Evolutionary conservation across 2,329 filamentous ascomycete species (phyloP).

Genomic region (Aurifilum marmelostoma): DNA sequence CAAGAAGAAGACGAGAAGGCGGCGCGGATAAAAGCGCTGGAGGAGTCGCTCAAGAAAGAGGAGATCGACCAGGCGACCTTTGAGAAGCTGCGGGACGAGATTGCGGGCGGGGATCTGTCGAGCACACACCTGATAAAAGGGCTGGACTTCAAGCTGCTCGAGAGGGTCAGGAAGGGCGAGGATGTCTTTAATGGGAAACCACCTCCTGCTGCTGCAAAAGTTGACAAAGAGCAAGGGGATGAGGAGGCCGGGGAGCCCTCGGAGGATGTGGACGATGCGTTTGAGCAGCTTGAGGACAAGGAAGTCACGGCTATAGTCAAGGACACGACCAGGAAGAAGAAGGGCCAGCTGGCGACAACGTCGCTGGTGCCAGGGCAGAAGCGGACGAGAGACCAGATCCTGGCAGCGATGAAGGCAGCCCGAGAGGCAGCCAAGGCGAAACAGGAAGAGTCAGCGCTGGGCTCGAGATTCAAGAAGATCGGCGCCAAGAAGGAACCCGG

Average conservation of each 20-base stretch:
- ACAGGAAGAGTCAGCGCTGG: conserved; percentile 54
- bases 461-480: conserved; percentile 67
- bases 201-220: conserved; percentile 33
- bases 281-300: conserved; percentile 60
- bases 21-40: conserved; percentile 73
- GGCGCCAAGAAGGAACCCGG: conserved; percentile 57
- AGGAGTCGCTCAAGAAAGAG: conserved; percentile 79
- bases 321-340: conserved; percentile 61
- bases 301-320: conserved; percentile 58
- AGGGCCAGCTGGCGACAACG: conserved; percentile 61
- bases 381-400: conserved; percentile 66
- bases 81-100: conserved; percentile 72
- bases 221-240: conserved; percentile 43
- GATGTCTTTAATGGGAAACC: conserved; percentile 58
- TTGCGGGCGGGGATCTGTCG: conserved; percentile 78
- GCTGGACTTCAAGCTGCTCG: conserved; percentile 79
- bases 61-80: conserved; percentile 83
- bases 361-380: conserved; percentile 60
- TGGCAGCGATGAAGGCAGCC: conserved; percentile 68
- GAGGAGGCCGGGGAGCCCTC: conserved; percentile 66
- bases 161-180: conserved; percentile 70
- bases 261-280: conserved; percentile 66
- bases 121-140: conserved; percentile 92
- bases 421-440: conserved; percentile 60
- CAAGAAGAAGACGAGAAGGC: conserved; percentile 57